Conservation (phyloP, 768 basidiomycete genomes). For the Rubroboletus pulcherrimus region DNA sequence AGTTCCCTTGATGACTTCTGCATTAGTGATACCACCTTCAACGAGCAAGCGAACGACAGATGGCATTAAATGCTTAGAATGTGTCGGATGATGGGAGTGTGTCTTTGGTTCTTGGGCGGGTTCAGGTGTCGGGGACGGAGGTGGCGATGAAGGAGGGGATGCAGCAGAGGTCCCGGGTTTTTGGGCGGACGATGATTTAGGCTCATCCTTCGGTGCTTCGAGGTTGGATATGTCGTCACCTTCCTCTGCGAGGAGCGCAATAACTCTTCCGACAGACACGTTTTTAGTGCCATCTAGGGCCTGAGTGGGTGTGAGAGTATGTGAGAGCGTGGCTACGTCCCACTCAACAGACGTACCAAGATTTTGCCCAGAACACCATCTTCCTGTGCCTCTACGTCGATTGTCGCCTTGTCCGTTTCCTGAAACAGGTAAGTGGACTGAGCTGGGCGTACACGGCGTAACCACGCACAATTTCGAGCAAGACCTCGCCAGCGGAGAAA, state of each 20-base stretch:
- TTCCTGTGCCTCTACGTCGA: conserved; percentile 98
- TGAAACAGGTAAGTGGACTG: conserved; percentile 29
- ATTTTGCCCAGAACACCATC: conserved; percentile 95
- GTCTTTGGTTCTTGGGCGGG: conserved; percentile 29
- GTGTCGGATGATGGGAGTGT: conserved; percentile 38
- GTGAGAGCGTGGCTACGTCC: background rate
- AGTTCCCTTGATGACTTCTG: conserved; percentile 76
- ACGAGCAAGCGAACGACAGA: conserved; percentile 82
- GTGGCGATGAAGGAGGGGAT: conserved; percentile 13
- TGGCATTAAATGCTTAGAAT: conserved; percentile 78
- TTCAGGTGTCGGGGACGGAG: conserved; percentile 19
- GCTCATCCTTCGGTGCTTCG: conserved; percentile 49
- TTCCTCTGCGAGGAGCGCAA: conserved; percentile 92
- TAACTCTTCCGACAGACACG: conserved; percentile 81
- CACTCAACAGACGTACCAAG: conserved; percentile 50
- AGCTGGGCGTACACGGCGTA: background rate
- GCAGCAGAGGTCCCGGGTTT: conserved; percentile 22
- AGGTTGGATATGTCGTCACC: conserved; percentile 93
- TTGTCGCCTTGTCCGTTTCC: conserved; percentile 95
- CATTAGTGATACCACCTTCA: conserved; percentile 49
- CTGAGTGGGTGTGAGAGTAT: conserved; percentile 35
- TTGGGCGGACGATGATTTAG: conserved; percentile 13
- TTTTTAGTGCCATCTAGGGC: conserved; percentile 75
- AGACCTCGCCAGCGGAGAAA: conserved; percentile 77
- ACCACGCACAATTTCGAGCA: conserved; percentile 79